phyloP scores from a whole-genome alignment of 495 filamentous ascomycete genomes.

The Xeromyces bisporus region DNA sequence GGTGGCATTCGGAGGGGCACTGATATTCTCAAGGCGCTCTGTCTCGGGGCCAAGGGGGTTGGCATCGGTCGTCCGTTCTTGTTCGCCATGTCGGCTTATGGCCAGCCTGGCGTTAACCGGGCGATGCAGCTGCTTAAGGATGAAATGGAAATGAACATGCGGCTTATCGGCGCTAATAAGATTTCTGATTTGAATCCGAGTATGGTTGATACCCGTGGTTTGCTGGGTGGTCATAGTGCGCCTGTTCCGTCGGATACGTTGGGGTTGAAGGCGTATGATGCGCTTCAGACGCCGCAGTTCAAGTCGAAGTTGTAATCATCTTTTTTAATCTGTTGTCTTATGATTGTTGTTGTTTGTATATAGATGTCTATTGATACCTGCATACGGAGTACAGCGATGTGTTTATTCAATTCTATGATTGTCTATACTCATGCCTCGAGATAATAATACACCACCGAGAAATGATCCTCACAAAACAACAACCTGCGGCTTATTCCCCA shows the following conservation, averaged over 20 bases:
- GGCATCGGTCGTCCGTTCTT: slow-evolving; percentile 92
- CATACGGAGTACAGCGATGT: too few relatives aligned
- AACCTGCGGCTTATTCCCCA: slow-evolving; percentile 49
- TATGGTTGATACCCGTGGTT: slow-evolving; percentile 57
- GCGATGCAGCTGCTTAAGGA: slow-evolving; percentile 94
- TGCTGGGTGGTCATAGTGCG: slow-evolving; percentile 50
- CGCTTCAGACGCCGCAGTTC: slow-evolving; percentile 40
- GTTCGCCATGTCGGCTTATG: slow-evolving; percentile 92
- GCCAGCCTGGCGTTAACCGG: slow-evolving; percentile 67
- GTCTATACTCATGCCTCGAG: too few relatives aligned
- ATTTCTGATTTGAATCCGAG: slow-evolving; percentile 64
- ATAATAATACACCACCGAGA: too few relatives aligned
- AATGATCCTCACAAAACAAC: slow-evolving; percentile 33
- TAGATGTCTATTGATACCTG: too few relatives aligned
- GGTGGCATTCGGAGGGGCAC: slow-evolving; percentile 81
- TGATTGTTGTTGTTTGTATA: too few relatives aligned
- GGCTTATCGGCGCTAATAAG: slow-evolving; percentile 61
- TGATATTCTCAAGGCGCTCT: slow-evolving; percentile 92
- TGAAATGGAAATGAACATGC: slow-evolving; percentile 99
- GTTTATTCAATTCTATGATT: too few relatives aligned
- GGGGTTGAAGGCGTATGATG: slow-evolving; percentile 44
- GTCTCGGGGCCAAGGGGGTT: slow-evolving; percentile 80
- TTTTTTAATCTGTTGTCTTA: too few relatives aligned
- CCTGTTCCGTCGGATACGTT: slow-evolving; percentile 54
- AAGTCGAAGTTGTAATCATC: slow-evolving; percentile 38